Evolutionary conservation across 129 eudicot genomes (phyloP), one percentile per base, ranked within the genome.

Genomic region (Smallanthus sonchifolius): DNA sequence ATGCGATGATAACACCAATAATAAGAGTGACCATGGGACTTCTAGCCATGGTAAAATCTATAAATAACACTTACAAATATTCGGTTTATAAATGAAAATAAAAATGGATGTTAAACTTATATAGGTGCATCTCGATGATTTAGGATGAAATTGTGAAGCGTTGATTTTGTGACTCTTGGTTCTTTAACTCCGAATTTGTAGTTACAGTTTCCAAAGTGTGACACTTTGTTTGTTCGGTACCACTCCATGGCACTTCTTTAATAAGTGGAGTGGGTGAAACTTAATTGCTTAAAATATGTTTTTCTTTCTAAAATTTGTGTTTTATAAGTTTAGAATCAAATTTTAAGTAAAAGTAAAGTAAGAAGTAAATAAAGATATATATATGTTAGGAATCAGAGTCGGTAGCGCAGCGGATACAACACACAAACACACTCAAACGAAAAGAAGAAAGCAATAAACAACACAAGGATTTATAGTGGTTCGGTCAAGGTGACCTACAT

Each of bases 11-110:
- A 16, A 28, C 0, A 13, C 10, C 2, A n/a, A 63, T 5, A 6
- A 32, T 14, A 7, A 39, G 38, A 70, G 32, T 13, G 63, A 30
- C 7, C 17, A 35, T 5, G 38, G 6, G 42, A 30, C 52, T 20
- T 69, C 52, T 20, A 7, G 76, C 51, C 82, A 78, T 78, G 73
- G 67, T 3, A 17, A 32, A 48, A 30, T 55, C 30, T 3, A 19
- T 37, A 77, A 69, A 20, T 11, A 39, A 5, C 6, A 62, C 6
- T 52, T 61, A 10, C 15, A 20, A 36, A 0, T 5, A 37, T 56
- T 40, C 3, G 39, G 42, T 13, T 34, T 61, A 34, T 61, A 14
- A 61, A 61, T 34, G 19, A 34, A 61, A 34, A 6, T 61, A 49
- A 10, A 59, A 11, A 9, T 59, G 38, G 3, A 4, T 10, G 37